Evolutionary conservation across 306 rosid species (phyloP).

Genomic region (Senna tora): DNA sequence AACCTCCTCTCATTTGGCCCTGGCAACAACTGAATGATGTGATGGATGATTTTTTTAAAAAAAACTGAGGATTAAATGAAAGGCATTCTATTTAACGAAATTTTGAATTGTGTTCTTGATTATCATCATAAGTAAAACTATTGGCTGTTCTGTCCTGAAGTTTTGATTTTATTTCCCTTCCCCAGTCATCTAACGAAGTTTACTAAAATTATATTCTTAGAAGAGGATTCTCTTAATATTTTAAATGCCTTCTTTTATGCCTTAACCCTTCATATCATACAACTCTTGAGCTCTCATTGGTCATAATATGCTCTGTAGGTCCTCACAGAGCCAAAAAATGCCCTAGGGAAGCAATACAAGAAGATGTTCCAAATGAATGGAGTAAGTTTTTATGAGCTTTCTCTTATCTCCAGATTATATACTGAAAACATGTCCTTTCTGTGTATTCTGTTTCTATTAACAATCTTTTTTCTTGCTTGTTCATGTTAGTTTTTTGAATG

Average conservation of each 20-base stretch:
- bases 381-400: slow-evolving; percentile 52
- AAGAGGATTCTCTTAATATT: slow-evolving; percentile 8
- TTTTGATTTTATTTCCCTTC: slow-evolving; percentile 4
- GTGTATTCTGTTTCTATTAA: neutral
- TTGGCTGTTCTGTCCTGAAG: slow-evolving; percentile 1
- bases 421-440: slow-evolving; percentile 16
- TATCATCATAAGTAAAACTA: neutral
- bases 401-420: slow-evolving; percentile 4
- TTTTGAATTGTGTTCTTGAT: neutral
- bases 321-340: slow-evolving; percentile 92
- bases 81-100: neutral
- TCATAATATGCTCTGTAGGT: slow-evolving; percentile 54
- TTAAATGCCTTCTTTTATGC: slow-evolving; percentile 7
- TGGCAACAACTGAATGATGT: slow-evolving; percentile 20
- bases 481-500: slow-evolving; percentile 28
- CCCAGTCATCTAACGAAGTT: slow-evolving; percentile 4
- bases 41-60: slow-evolving; percentile 18
- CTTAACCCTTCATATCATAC: neutral
- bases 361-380: slow-evolving; percentile 92
- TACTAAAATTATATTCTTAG: slow-evolving; percentile 7
- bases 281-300: slow-evolving; percentile 15
- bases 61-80: slow-evolving; percentile 24
- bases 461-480: slow-evolving; percentile 27
- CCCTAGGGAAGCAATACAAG: slow-evolving; percentile 94
- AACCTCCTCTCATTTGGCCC: slow-evolving; percentile 21